Percentiles rank a stretch among this genome's conserved stretches.
Evolutionary conservation across 1,284 basidiomycete species (phyloP).

Genomic region (Microbotryum lychnidis-dioicae): DNA sequence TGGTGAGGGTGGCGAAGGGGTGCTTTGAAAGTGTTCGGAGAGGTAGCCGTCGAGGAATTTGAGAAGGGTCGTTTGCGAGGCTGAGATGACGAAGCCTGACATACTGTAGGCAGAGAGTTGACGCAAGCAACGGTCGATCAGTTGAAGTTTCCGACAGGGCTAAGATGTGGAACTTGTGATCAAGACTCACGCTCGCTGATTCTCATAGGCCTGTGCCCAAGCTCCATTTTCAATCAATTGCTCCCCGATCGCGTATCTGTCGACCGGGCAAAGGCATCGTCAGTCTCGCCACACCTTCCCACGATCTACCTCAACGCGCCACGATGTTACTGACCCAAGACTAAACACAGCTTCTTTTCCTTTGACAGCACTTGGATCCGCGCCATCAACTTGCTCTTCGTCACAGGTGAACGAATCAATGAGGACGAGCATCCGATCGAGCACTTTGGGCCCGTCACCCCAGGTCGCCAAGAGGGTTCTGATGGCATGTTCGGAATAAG

Average conservation of each 20-base stretch:
- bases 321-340: too few species aligned
- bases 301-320: too few species aligned
- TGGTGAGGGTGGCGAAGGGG: conserved; percentile 5
- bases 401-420: conserved; percentile 6
- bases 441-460: conserved; percentile 4
- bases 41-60: conserved; percentile 30
- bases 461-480: conserved; percentile 14
- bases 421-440: conserved; percentile 19
- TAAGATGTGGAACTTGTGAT: not conserved
- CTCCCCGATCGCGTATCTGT: conserved; percentile 16
- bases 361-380: not conserved
- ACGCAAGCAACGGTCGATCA: too few species aligned
- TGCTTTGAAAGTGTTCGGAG: conserved; percentile 2
- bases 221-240: conserved; percentile 9
- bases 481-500: not conserved
- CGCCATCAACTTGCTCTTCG: conserved; percentile 5
- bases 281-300: too few species aligned
- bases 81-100: conserved; percentile 11
- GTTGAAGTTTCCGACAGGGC: too few species aligned
- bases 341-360: not conserved
- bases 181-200: too few species aligned
- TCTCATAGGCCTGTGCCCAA: not conserved
- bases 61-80: conserved; percentile 21
- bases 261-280: not conserved
- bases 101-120: conserved; percentile 3